Percentiles rank a stretch among this genome's conserved stretches.
Evolutionary conservation across 2,329 filamentous ascomycete genomes (phyloP).

Genomic region (Nectriaceae sp.): DNA sequence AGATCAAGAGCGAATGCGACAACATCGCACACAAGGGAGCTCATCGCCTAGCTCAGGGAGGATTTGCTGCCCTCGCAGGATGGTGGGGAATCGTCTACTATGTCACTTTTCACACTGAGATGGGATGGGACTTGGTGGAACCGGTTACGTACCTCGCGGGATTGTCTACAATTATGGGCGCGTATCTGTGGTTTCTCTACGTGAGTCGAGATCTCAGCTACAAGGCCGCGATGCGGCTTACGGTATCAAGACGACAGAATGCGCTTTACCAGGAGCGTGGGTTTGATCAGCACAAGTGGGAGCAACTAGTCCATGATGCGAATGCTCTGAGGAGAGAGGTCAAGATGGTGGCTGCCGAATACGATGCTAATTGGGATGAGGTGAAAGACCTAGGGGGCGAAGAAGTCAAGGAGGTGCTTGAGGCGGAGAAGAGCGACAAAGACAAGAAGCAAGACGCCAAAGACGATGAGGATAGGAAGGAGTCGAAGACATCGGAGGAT

Average conservation of each 20-base stretch:
- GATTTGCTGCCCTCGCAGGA: slow-evolving; percentile 69
- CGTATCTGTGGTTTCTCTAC: slow-evolving; percentile 92
- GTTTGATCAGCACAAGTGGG: slow-evolving; percentile 78
- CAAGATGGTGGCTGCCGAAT: slow-evolving; percentile 77
- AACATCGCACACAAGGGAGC: slow-evolving; percentile 73
- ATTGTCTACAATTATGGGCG: slow-evolving; percentile 82
- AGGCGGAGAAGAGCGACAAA: slow-evolving; percentile 49
- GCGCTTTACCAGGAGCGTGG: slow-evolving; percentile 75
- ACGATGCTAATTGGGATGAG: slow-evolving; percentile 90
- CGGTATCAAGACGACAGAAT: slow-evolving; percentile 75
- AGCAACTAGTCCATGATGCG: slow-evolving; percentile 74
- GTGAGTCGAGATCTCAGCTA: slow-evolving; percentile 90
- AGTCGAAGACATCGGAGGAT: slow-evolving; percentile 19
- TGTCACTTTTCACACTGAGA: slow-evolving; percentile 69
- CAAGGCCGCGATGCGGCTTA: slow-evolving; percentile 83
- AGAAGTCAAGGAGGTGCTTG: slow-evolving; percentile 59
- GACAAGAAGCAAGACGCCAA: slow-evolving; percentile 39
- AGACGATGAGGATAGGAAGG: slow-evolving; percentile 25
- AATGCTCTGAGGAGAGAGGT: slow-evolving; percentile 79
- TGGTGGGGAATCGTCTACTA: slow-evolving; percentile 88
- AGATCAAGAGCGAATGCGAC: slow-evolving; percentile 82
- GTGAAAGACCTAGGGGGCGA: slow-evolving; percentile 70
- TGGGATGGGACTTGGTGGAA: slow-evolving; percentile 90
- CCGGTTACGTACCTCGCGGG: slow-evolving; percentile 88
- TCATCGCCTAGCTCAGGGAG: slow-evolving; percentile 76